A percentile compares a stretch with the other conserved stretches of the same genome.
phyloP scores from a whole-genome alignment of 1,284 basidiomycete species.

The Schizophyllum commune region DNA sequence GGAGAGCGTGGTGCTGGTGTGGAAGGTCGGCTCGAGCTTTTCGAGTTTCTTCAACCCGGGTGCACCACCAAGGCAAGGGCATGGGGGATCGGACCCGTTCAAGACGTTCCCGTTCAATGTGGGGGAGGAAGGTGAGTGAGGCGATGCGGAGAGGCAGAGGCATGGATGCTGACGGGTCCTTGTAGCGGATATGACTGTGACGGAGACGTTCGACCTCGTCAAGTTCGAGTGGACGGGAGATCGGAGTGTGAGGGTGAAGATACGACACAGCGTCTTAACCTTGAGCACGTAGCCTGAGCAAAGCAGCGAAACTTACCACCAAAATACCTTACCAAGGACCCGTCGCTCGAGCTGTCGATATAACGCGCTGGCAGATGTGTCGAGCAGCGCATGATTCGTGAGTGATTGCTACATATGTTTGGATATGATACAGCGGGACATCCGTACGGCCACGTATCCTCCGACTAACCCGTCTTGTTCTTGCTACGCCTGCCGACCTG shows the following conservation, averaged over 20 bases:
- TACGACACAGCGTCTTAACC: conserved; percentile 73
- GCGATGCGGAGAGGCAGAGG: neutral
- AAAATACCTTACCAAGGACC: too few relatives aligned
- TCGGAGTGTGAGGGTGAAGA: conserved; percentile 74
- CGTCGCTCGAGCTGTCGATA: too few relatives aligned
- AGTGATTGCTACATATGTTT: neutral
- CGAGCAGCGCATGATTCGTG: neutral
- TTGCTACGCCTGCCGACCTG: conserved; percentile 85
- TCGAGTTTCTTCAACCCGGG: conserved; percentile 88
- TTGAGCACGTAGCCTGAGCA: conserved; percentile 57
- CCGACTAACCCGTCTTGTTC: conserved; percentile 45
- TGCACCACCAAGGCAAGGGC: conserved; percentile 85
- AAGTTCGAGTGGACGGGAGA: conserved; percentile 79
- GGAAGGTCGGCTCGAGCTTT: conserved; percentile 86
- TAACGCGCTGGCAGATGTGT: too few relatives aligned
- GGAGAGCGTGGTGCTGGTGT: conserved; percentile 76
- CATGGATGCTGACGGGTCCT: neutral
- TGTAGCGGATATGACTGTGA: conserved; percentile 61
- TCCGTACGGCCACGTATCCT: neutral
- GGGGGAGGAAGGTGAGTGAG: conserved; percentile 47
- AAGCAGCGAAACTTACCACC: neutral
- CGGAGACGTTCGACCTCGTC: conserved; percentile 66
- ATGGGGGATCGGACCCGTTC: conserved; percentile 73
- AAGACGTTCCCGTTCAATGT: conserved; percentile 77
- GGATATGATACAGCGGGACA: neutral